A percentile compares a stretch with the other conserved stretches of the same genome.
These are phyloP conservation scores for Mycena pura DNA, from an alignment of 768 basidiomycete species.

Conservation along the genomic window DNA sequence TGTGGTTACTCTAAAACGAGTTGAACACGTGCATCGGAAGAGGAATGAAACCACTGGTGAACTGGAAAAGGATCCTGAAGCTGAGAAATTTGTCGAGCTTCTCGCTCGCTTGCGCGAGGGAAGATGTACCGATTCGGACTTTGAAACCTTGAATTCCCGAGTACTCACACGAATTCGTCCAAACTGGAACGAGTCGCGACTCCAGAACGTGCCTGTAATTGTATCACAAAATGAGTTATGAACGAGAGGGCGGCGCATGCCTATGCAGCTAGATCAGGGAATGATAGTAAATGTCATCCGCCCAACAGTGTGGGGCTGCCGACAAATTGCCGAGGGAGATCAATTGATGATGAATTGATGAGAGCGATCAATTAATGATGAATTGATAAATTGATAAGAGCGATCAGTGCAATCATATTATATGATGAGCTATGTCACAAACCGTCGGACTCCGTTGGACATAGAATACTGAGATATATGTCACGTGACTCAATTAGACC, in stretches of 20 bases:
- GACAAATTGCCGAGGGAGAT: no score
- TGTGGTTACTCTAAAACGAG: slow-evolving; percentile 21
- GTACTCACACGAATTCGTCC: slow-evolving; percentile 2
- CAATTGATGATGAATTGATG: no score
- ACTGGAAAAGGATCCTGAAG: slow-evolving; percentile 37
- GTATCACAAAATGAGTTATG: slow-evolving; percentile 42
- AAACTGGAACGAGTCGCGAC: slow-evolving; percentile 16
- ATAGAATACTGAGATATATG: no score
- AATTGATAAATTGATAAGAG: no score
- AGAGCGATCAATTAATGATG: no score
- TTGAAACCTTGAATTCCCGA: slow-evolving; percentile 22
- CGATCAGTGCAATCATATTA: no score
- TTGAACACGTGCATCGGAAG: slow-evolving; percentile 10
- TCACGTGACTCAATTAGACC: no score
- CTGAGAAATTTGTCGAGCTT: slow-evolving; percentile 25
- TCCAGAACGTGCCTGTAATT: slow-evolving; percentile 41
- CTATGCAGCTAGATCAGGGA: slow-evolving; percentile 34
- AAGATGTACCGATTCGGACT: slow-evolving; percentile 33
- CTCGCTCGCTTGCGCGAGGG: slow-evolving; percentile 34
- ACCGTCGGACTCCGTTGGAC: no score
- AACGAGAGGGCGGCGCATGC: slow-evolving; percentile 34
- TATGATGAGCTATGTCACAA: no score
- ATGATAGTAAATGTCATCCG: no score
- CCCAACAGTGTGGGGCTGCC: no score
- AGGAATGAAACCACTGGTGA: not conserved